Base-by-base conservation (phyloP, 2,329 filamentous ascomycete genomes). In the Xenoacremonium recifei region DNA sequence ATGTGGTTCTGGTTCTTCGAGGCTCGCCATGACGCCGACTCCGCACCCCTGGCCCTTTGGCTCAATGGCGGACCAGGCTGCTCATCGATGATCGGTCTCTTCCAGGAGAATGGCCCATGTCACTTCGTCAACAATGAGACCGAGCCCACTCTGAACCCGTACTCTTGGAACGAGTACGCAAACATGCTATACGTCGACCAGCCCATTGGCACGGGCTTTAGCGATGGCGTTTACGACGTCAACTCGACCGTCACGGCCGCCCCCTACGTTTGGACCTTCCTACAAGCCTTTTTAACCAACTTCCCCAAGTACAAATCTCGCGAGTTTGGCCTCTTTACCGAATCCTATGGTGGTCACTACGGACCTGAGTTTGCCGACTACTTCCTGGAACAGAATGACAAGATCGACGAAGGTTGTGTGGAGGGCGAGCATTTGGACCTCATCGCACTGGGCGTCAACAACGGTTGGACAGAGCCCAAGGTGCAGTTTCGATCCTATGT, bases 71-170 rank as follows among this genome's bases (percentile, higher is more conserved):
- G 61, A 2, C 61, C 61, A 6, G 61, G 61, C 12, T 63, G 60
- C 41, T 64, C 61, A 5, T 64, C 60, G 6, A 59, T 63, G 50
- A 31, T 59, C 40, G 61, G 61, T 9, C 57, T 87, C 40, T 82
- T 86, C 53, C 67, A 70, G 18, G 82, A 83, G 56, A 85, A 96
- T 48, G 92, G 92, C 35, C 91, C 92, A 5, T 84, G 88, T 21
- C 87, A 83, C 50, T 82, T 96, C 61, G 56, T 55, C 37, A 40
- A 53, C 13, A 42, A 46, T 11, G 48, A 56, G n/a, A 50, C 57
- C 3, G 51, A 58, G 25, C 58, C 72, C 0, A 60, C 61, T 13
- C 49, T 68, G 5, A 85, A 85, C 50, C 76, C 78, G 0, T 80
- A 76, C 64, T 79, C 79, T 1, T 85, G 80, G 77, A 82, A 79